Conservation (phyloP, 352 stramenopile species). For the Globisporangium viniferum region DNA sequence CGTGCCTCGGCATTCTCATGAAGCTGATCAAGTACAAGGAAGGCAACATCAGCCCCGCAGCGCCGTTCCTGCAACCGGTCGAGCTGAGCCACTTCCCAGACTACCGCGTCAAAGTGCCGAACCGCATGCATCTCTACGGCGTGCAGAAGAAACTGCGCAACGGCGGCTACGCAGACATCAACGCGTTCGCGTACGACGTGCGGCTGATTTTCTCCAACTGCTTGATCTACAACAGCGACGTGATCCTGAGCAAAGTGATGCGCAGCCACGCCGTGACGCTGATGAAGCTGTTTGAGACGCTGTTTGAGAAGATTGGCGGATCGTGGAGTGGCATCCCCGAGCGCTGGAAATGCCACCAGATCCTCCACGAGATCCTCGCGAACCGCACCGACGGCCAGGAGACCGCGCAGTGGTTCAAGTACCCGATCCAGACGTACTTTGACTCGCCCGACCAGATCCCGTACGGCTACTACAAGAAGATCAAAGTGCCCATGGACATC, state of each 20-base stretch:
- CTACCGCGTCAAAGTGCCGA: slow-evolving; percentile 81
- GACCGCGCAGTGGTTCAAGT: slow-evolving; percentile 87
- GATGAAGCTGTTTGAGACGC: slow-evolving; percentile 80
- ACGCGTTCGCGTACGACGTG: slow-evolving; percentile 75
- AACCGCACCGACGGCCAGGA: slow-evolving; percentile 72
- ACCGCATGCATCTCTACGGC: slow-evolving; percentile 83
- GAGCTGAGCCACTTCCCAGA: slow-evolving; percentile 81
- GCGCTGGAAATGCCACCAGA: slow-evolving; percentile 82
- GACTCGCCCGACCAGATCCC: slow-evolving; percentile 80
- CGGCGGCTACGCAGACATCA: slow-evolving; percentile 57
- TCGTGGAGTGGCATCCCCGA: slow-evolving; percentile 64
- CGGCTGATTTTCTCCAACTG: slow-evolving; percentile 88
- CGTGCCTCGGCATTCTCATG: slow-evolving; percentile 66
- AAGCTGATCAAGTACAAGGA: slow-evolving; percentile 88
- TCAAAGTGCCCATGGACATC: slow-evolving; percentile 81
- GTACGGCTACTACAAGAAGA: slow-evolving; percentile 79
- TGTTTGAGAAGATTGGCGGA: slow-evolving; percentile 67
- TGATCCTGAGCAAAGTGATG: slow-evolving; percentile 81
- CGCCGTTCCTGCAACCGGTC: slow-evolving; percentile 79
- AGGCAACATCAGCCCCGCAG: slow-evolving; percentile 58
- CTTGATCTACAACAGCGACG: slow-evolving; percentile 86
- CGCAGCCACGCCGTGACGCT: slow-evolving; percentile 79
- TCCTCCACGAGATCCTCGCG: slow-evolving; percentile 74
- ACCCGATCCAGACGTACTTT: slow-evolving; percentile 82
- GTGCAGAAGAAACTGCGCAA: slow-evolving; percentile 83